Conservation (phyloP, 2,329 filamentous ascomycete species). For the Fusarium armeniacum region DNA sequence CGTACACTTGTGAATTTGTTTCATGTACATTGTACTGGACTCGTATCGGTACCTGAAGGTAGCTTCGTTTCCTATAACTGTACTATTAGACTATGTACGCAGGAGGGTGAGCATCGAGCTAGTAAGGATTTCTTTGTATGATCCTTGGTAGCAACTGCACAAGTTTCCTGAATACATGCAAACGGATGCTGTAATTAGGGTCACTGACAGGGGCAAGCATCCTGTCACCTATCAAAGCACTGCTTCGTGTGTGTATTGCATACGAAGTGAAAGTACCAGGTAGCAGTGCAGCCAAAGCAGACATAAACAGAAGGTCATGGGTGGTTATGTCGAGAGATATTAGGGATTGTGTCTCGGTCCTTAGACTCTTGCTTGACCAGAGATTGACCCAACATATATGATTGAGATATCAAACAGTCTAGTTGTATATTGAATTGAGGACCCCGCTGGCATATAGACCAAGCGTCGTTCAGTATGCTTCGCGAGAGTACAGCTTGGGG, state of each 20-base stretch:
- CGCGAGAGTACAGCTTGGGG: too few species aligned
- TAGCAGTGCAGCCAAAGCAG: neutral
- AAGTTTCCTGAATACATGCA: neutral
- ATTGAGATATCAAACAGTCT: too few species aligned
- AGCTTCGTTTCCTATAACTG: neutral
- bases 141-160: neutral
- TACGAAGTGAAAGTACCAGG: too few species aligned
- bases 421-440: too few species aligned
- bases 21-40: neutral
- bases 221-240: neutral
- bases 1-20: neutral
- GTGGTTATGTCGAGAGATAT: neutral
- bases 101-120: neutral
- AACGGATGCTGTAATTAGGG: neutral
- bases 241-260: neutral
- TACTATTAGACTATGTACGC: too few species aligned
- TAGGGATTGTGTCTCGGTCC: neutral
- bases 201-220: neutral
- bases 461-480: too few species aligned
- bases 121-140: neutral
- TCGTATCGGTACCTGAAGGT: neutral
- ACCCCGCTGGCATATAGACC: too few species aligned
- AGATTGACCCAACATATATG: too few species aligned
- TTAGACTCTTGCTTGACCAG: neutral
- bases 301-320: neutral